Conservation (phyloP, 345 rosid species). For the Citrus reticulata region DNA sequence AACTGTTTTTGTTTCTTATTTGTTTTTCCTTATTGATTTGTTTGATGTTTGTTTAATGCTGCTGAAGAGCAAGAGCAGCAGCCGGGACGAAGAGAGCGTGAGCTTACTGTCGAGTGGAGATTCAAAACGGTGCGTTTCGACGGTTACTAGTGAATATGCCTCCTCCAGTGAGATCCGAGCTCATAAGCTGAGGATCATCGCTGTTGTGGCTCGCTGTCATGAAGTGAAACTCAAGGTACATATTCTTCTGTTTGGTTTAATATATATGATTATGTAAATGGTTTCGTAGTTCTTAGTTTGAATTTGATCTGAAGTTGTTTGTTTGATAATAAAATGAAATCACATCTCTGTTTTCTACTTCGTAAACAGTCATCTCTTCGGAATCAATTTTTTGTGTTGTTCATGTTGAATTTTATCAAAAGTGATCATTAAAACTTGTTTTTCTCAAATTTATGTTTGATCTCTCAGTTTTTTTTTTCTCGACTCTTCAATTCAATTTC, state of each 20-base stretch:
- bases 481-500: neutral
- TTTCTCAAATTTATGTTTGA: neutral
- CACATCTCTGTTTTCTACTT: neutral
- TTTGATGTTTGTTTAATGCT: neutral
- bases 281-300: neutral
- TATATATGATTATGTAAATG: neutral
- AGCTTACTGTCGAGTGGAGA: slow-evolving; percentile 31
- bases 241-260: neutral
- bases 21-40: neutral
- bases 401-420: neutral
- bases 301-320: neutral
- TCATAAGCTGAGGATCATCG: slow-evolving; percentile 30
- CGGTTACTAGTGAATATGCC: slow-evolving; percentile 34
- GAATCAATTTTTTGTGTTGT: neutral
- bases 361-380: neutral
- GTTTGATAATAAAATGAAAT: neutral
- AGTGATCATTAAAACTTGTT: neutral
- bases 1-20: neutral
- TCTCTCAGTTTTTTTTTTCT: neutral
- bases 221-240: slow-evolving; percentile 57
- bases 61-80: slow-evolving; percentile 18
- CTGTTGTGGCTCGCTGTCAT: slow-evolving; percentile 29
- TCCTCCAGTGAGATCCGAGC: slow-evolving; percentile 31
- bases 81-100: slow-evolving; percentile 29
- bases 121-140: slow-evolving; percentile 34